Evolutionary conservation across 1,139 yeast genomes (phyloP).

Genomic region (Blastobotrys proliferans): DNA sequence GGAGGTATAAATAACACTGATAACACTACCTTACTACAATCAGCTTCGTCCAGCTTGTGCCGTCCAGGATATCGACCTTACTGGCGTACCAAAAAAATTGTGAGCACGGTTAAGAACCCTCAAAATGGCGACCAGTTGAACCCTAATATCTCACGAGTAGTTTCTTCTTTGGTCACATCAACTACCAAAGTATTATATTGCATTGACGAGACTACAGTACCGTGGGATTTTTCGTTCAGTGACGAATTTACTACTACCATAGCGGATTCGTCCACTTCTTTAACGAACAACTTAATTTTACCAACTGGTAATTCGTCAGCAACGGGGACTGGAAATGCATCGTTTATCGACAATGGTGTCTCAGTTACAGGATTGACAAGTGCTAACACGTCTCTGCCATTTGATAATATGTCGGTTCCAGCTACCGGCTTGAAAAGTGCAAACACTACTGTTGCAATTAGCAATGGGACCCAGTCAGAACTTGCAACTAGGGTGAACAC

Average conservation of each 20-base stretch:
- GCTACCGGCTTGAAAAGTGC: not conserved
- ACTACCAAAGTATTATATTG: not conserved
- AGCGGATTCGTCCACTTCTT: not conserved
- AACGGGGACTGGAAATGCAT: not conserved
- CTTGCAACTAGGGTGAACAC: not conserved
- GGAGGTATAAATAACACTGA: too few relatives aligned
- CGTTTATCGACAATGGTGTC: not conserved
- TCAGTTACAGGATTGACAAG: not conserved
- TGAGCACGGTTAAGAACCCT: too few relatives aligned
- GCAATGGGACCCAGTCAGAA: conserved; percentile 2
- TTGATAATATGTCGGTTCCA: not conserved
- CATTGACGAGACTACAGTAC: not conserved
- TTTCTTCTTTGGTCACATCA: not conserved
- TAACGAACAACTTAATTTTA: not conserved
- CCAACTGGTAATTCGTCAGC: not conserved
- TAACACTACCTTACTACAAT: too few relatives aligned
- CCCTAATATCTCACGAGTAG: not conserved
- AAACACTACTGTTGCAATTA: conserved; percentile 4
- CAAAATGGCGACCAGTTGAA: too few relatives aligned
- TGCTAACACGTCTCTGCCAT: not conserved
- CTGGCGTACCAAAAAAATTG: too few relatives aligned
- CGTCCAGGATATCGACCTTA: too few relatives aligned
- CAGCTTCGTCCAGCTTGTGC: too few relatives aligned
- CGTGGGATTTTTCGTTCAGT: not conserved
- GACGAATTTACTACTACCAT: not conserved